Conservation (phyloP, 2,329 filamentous ascomycete genomes). For the Diaporthe sp. region DNA sequence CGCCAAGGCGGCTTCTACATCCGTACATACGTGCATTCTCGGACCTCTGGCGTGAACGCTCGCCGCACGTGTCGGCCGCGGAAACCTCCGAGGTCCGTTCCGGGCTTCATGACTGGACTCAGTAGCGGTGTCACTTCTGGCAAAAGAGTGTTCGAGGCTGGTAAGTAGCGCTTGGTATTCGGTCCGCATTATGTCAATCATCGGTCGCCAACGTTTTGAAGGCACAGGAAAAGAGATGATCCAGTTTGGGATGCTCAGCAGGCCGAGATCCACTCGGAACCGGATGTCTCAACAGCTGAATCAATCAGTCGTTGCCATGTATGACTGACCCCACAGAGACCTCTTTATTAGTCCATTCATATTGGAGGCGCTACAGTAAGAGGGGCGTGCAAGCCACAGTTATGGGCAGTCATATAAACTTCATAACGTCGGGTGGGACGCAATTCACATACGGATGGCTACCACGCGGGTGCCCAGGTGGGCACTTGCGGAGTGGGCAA, state of each 20-base stretch:
- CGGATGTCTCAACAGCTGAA: too few species aligned
- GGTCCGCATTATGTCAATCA: accelerated
- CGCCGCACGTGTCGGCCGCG: background rate
- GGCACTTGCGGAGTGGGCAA: background rate
- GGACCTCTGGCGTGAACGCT: background rate
- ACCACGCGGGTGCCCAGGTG: too few species aligned
- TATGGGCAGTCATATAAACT: background rate
- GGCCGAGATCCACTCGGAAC: too few species aligned
- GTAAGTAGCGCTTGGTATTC: too few species aligned
- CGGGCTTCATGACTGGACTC: background rate
- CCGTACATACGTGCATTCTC: background rate
- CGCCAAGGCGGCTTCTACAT: background rate
- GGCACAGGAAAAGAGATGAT: too few species aligned
- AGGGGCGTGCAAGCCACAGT: background rate
- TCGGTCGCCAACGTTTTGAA: too few species aligned
- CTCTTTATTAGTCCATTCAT: too few species aligned
- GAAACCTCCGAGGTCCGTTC: background rate
- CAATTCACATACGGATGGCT: background rate
- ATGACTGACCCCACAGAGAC: too few species aligned
- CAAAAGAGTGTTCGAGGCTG: background rate
- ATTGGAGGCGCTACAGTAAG: background rate
- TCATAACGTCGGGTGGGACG: background rate
- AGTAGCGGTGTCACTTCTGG: background rate
- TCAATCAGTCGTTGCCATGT: too few species aligned
- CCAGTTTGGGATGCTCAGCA: too few species aligned